phyloP scores from a whole-genome alignment of 2,329 filamentous ascomycete species.

The Paecilomyces niveus region DNA sequence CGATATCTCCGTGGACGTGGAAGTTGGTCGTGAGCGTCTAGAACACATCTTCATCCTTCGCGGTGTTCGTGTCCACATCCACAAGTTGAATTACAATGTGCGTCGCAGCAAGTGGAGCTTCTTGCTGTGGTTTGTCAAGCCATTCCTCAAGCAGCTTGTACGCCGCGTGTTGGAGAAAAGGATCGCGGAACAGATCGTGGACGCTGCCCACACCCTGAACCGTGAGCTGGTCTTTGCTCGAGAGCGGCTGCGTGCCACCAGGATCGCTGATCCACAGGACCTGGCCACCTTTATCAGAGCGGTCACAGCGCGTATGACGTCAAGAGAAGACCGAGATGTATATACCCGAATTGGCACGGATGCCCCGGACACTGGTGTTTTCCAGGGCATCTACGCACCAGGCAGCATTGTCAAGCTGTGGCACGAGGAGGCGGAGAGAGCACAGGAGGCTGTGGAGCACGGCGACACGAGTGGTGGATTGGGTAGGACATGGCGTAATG shows the following conservation, averaged over 20 bases:
- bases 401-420: slow-evolving; percentile 86
- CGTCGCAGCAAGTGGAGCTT: slow-evolving; percentile 64
- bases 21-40: slow-evolving; percentile 68
- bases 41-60: slow-evolving; percentile 76
- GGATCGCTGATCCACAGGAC: slow-evolving; percentile 73
- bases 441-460: slow-evolving; percentile 65
- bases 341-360: slow-evolving; percentile 66
- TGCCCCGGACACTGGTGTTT: slow-evolving; percentile 56
- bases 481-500: slow-evolving; percentile 60
- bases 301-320: slow-evolving; percentile 66
- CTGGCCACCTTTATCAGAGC: slow-evolving; percentile 76
- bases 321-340: slow-evolving; percentile 67
- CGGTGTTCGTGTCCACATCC: slow-evolving; percentile 70
- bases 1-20: slow-evolving; percentile 77
- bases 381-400: slow-evolving; percentile 79
- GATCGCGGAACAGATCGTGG: slow-evolving; percentile 63
- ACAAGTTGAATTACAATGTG: slow-evolving; percentile 76
- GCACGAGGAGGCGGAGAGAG: slow-evolving; percentile 66
- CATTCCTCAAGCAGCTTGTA: slow-evolving; percentile 72
- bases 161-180: slow-evolving; percentile 73
- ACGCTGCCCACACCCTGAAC: slow-evolving; percentile 66
- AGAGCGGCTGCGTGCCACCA: slow-evolving; percentile 76
- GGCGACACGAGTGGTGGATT: slow-evolving; percentile 52
- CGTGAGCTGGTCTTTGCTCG: slow-evolving; percentile 80
- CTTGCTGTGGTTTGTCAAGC: slow-evolving; percentile 76